Conservation (phyloP, 768 basidiomycete genomes). For the Mycena crocata region DNA sequence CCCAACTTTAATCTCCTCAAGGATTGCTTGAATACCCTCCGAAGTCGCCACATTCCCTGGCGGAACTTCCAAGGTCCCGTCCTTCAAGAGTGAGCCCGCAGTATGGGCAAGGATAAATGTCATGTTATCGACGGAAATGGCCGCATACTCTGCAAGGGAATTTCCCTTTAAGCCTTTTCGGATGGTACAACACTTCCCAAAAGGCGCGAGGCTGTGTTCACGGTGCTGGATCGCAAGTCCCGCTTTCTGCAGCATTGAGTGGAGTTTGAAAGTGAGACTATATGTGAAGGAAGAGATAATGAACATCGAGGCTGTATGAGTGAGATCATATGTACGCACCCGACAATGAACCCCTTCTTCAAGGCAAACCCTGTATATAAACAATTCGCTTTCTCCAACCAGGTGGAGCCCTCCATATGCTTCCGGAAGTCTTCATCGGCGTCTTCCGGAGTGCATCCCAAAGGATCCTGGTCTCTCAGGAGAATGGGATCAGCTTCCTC, state of each 20-base stretch:
- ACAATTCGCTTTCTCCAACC: background rate
- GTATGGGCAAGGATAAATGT: background rate
- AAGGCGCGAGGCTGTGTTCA: background rate
- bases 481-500: background rate
- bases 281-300: no score
- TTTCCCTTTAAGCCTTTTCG: background rate
- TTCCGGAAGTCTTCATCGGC: background rate
- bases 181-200: background rate
- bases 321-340: background rate
- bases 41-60: no score
- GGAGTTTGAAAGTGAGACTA: background rate
- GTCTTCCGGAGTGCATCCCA: background rate
- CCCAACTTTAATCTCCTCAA: no score
- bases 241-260: background rate
- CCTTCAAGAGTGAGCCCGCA: background rate
- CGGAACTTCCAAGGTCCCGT: background rate
- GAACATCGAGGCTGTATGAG: no score
- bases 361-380: background rate
- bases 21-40: no score
- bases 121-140: background rate
- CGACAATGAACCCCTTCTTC: background rate
- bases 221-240: background rate
- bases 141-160: background rate
- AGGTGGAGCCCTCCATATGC: background rate
- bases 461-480: background rate